Evolutionary conservation across 139 green algal genomes (phyloP), one percentile per base, ranked within the genome.

Genomic region (Chlorella sp.): DNA sequence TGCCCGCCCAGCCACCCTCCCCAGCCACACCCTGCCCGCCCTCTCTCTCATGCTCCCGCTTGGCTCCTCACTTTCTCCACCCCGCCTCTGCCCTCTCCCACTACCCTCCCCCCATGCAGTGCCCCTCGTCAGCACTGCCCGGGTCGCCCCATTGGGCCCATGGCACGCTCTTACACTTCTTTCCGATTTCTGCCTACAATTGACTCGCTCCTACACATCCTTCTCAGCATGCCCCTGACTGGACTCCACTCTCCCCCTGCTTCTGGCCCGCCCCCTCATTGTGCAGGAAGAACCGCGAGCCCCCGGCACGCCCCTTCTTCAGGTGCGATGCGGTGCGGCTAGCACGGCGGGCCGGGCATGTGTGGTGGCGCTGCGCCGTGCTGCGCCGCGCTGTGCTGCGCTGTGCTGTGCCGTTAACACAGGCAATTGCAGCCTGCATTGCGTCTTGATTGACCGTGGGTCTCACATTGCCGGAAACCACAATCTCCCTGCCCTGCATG

Each of bases 301-400:
- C 82, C 36, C 82, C 60, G n/a, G 32, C 36, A 24, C 57, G 82
- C 60, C 82, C 82, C 60, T 87, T 87, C 60, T 87, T 87, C 82
- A 48, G 82, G 82, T 76, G 53, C 57, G 82, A 1, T 39, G 77
- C 21, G 14, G 36, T 39, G 32, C 71, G 64, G 64, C 64, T 73
- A 16, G 64, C 24, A 73, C 7, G 3, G 11, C 22, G 64, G 24
- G 64, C 24, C n/a, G n/a, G 15, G 14, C 73, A 24, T 34, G 32
- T 3, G 4, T 77, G 26, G 69, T 36, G 32, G 28, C 32, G 66
- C 18, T n/a, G 14, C 66, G 5, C 32, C 5, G 26, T 77, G 26
- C 15, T 77, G 66, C 16, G 19, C 11, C 18, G 18, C 18, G 16
- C 22, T 2, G 11, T 34, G 64, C 64, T 26, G 64, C 5, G 64